Base-by-base conservation (phyloP, 805 yeast genomes). In the Suhomyces sp. region DNA sequence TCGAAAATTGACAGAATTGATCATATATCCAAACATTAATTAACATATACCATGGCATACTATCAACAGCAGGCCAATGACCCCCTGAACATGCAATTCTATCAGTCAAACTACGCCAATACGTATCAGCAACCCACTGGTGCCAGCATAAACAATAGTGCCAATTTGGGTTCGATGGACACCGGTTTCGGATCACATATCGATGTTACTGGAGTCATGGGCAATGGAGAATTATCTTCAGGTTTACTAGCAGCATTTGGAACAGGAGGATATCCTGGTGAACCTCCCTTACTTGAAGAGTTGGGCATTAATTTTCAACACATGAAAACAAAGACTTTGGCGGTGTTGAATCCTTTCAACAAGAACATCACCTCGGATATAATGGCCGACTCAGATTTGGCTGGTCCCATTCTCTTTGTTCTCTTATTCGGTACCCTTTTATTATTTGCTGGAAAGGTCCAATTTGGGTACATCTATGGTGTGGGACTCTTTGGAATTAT, bases 381-480 rank as follows among this genome's bases (percentile, higher is more conserved):
- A 31, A 76, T 87, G 77, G 79, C 81, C 35, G 98, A 91, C 60
- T 74, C 93, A 17, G 98, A 93, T 56, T 70, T 93, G 47, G 97
- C 98, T 0, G 98, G 98, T 1, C 98, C 98, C 1, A 71, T 93
- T 20, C 65, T 93, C 25, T 93, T 91, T 59, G 91, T 91, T 52
- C 66, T 93, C 34, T 60, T 88, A 38, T 91, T 91, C 55, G 98
- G 96, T 14, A 74, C 88, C 0, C 78, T 83, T 41, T 66, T 93
- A 35, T 65, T 91, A 33, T 69, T 90, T 28, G 81, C 95, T 1
- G 98, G 98, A 4, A 93, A 91, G 58, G 85, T 91, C 11, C 98
- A 93, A 58, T 93, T 93, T 56, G 98, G 98, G 2, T 93, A 93
- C 59, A 85, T 93, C 32, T 93, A 93, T 54, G 98, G 98, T 25